Percentiles rank a stretch among this genome's conserved stretches.
These are phyloP conservation scores for Psilocybe tampanensis DNA, from an alignment of 768 basidiomycete species.

Conservation along the genomic window DNA sequence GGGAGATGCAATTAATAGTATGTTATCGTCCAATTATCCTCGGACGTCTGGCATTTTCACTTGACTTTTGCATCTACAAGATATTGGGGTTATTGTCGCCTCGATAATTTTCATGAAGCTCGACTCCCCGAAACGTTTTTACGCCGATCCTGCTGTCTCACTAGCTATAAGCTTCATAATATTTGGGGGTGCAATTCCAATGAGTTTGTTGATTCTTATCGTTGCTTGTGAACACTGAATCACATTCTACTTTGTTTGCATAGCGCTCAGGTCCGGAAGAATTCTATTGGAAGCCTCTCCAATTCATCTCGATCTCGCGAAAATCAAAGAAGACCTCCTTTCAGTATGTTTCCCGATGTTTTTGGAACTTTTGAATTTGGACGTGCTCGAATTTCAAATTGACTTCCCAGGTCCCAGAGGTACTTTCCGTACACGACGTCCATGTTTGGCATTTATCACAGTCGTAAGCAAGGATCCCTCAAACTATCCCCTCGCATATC, in stretches of 20 bases:
- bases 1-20: constrained; percentile 57
- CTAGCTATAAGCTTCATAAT: constrained; percentile 53
- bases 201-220: constrained; percentile 37
- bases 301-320: constrained; percentile 48
- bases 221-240: not conserved
- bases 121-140: constrained; percentile 45
- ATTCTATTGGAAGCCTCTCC: constrained; percentile 57
- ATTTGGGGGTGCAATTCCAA: constrained; percentile 52
- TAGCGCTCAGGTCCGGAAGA: constrained; percentile 48
- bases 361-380: not conserved
- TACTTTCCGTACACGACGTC: constrained; percentile 51
- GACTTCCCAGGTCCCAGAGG: constrained; percentile 42
- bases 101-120: constrained; percentile 52
- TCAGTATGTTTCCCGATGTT: constrained; percentile 31
- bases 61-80: constrained; percentile 25
- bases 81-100: constrained; percentile 56
- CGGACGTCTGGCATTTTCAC: not conserved
- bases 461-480: constrained; percentile 36
- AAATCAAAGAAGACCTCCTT: constrained; percentile 49
- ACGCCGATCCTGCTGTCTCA: constrained; percentile 57
- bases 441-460: constrained; percentile 61
- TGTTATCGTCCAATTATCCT: constrained; percentile 19
- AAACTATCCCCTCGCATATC: not conserved
- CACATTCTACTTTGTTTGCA: not conserved
- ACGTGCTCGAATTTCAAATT: constrained; percentile 1